Percentiles rank a stretch among this genome's conserved stretches.
phyloP scores from a whole-genome alignment of 2,329 filamentous ascomycete genomes.

The Penicillium sp. region DNA sequence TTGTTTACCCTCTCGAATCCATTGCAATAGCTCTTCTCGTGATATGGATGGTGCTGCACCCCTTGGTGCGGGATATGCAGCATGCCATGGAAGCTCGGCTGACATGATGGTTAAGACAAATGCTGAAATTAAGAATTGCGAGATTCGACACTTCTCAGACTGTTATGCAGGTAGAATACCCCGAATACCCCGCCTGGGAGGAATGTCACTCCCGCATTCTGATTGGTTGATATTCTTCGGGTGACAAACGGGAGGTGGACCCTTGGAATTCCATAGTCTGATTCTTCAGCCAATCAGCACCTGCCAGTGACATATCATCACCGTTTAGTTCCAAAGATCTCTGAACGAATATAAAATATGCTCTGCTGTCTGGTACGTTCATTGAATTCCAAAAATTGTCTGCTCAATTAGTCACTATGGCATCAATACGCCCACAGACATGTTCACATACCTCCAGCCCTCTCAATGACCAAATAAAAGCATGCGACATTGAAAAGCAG shows the following conservation, averaged over 20 bases:
- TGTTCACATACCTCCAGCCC: not conserved
- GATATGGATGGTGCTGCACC: slow-evolving; percentile 30
- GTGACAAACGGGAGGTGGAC: too few species aligned
- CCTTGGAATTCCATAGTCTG: too few species aligned
- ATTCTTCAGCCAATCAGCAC: slow-evolving; percentile 16
- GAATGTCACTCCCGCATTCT: slow-evolving; percentile 7
- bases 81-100: slow-evolving; percentile 39
- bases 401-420: not conserved
- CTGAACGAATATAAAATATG: not conserved
- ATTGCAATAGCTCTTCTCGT: slow-evolving; percentile 38
- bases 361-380: not conserved
- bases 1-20: slow-evolving; percentile 34
- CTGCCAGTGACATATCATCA: slow-evolving; percentile 7
- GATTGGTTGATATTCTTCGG: slow-evolving; percentile 1
- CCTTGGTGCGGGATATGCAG: slow-evolving; percentile 41
- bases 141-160: not conserved
- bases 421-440: not conserved
- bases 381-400: not conserved
- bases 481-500: slow-evolving; percentile 8
- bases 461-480: not conserved
- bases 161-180: not conserved
- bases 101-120: not conserved
- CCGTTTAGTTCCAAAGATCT: not conserved
- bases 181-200: not conserved
- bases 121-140: not conserved